Evolutionary conservation across 169 alveolate genomes (phyloP).

Genomic region (Besnoitia besnoiti): DNA sequence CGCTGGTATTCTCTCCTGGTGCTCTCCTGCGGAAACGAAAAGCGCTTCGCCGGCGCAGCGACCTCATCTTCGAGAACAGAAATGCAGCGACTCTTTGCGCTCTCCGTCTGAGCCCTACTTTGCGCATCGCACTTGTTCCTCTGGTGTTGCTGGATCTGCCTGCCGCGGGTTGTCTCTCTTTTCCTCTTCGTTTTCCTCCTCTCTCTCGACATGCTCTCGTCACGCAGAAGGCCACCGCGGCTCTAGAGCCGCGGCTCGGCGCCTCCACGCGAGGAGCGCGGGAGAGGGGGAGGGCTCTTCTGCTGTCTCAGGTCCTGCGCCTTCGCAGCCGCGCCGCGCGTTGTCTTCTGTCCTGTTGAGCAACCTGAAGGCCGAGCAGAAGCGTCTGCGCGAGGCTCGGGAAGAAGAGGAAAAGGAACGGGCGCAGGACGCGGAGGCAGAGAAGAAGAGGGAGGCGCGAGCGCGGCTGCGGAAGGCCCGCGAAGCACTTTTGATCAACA

Average conservation of each 20-base stretch:
- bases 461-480: background rate
- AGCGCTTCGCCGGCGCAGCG: background rate
- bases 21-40: too few species aligned
- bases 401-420: background rate
- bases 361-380: constrained; percentile 32
- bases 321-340: background rate
- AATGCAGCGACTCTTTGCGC: background rate
- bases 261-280: too few species aligned
- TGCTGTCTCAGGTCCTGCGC: background rate
- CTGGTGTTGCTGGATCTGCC: too few species aligned
- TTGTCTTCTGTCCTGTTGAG: background rate
- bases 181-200: background rate
- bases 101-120: too few species aligned
- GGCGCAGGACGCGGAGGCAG: background rate
- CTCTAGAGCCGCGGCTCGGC: too few species aligned
- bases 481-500: background rate
- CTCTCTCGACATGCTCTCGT: too few species aligned
- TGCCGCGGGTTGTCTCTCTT: too few species aligned
- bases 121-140: too few species aligned
- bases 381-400: constrained; percentile 36
- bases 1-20: background rate
- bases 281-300: too few species aligned
- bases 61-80: background rate
- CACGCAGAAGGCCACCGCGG: too few species aligned
- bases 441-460: background rate